Evolutionary conservation across 805 yeast genomes (phyloP).

Genomic region (Torulaspora microellipsoides): DNA sequence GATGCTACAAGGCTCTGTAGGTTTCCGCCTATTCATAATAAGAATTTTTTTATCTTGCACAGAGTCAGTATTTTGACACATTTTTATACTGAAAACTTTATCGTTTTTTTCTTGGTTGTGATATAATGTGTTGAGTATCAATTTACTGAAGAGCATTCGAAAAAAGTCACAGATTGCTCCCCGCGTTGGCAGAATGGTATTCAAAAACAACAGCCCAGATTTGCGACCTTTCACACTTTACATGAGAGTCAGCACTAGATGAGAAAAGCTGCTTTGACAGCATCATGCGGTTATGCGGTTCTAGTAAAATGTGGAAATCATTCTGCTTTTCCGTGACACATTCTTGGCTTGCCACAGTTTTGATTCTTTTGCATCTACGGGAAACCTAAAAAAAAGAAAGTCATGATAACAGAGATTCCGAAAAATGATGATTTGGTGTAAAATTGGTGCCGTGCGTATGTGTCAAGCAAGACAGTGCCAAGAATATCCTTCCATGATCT

Average conservation of each 20-base stretch:
- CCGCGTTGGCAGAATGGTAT: neutral
- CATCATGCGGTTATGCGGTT: neutral
- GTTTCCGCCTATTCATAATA: neutral
- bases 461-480: neutral
- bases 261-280: neutral
- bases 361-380: neutral
- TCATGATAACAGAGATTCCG: neutral
- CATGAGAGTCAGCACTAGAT: neutral
- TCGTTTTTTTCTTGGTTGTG: neutral
- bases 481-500: neutral
- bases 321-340: neutral
- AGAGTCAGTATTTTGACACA: constrained; percentile 1
- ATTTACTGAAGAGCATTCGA: neutral
- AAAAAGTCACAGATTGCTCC: neutral
- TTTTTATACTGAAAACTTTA: constrained; percentile 1
- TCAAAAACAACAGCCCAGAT: neutral
- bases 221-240: neutral
- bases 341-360: neutral
- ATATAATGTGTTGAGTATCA: neutral
- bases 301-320: too few species aligned
- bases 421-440: neutral
- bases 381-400: neutral
- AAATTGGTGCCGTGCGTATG: neutral
- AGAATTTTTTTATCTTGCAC: neutral
- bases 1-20: neutral